Conservation (phyloP, 768 basidiomycete species). For the Tephrocybe sp. region DNA sequence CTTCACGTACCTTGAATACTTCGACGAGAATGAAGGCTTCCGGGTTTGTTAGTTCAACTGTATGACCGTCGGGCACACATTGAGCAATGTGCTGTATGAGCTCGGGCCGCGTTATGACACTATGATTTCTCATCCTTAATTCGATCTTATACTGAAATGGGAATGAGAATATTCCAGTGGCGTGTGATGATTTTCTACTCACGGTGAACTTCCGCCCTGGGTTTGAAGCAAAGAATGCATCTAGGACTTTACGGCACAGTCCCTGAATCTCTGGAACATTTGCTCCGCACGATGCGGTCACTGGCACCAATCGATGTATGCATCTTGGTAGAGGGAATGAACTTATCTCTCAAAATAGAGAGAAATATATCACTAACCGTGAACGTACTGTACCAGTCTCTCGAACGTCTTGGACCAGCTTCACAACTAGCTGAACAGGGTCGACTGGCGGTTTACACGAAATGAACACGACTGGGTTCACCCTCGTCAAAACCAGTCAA, state of each 20-base stretch:
- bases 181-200: conserved; percentile 15
- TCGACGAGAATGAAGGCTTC: conserved; percentile 78
- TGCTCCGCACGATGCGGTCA: conserved; percentile 65
- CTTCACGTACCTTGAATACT: conserved; percentile 69
- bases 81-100: conserved; percentile 70
- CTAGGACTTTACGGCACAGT: conserved; percentile 56
- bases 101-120: conserved; percentile 54
- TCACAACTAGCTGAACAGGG: conserved; percentile 67
- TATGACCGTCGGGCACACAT: conserved; percentile 67
- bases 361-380: conserved; percentile 38
- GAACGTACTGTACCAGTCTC: conserved; percentile 65
- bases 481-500: conserved; percentile 23
- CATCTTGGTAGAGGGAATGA: conserved; percentile 43
- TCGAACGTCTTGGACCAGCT: conserved; percentile 62
- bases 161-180: neutral
- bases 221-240: conserved; percentile 49
- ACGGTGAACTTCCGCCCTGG: conserved; percentile 49
- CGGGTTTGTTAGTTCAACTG: conserved; percentile 67
- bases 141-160: conserved; percentile 76
- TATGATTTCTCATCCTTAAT: conserved; percentile 73
- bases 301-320: conserved; percentile 70
- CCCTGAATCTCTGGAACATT: conserved; percentile 68
- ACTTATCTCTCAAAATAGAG: neutral
- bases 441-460: conserved; percentile 78
- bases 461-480: conserved; percentile 70